These are phyloP conservation scores for Daldinia vernicosa DNA, from an alignment of 495 filamentous ascomycete species.

Conservation along the genomic window DNA sequence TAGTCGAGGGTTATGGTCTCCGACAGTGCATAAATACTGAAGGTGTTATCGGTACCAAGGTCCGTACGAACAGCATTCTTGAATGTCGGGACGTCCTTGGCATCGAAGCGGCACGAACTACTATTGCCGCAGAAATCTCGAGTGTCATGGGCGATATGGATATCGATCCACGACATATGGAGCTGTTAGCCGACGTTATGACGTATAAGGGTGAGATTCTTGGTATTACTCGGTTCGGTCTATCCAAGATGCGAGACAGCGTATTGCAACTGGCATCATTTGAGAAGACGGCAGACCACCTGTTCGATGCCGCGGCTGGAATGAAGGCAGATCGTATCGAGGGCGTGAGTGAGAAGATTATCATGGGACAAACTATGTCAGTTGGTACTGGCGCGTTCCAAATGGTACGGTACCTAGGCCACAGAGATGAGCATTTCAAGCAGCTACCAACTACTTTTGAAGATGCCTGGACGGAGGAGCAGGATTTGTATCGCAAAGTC, in stretches of 20 bases:
- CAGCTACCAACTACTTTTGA: slow-evolving; percentile 78
- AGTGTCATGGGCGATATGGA: slow-evolving; percentile 89
- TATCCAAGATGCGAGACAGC: slow-evolving; percentile 95
- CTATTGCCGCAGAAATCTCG: slow-evolving; percentile 82
- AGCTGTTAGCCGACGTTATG: slow-evolving; percentile 98
- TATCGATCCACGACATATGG: slow-evolving; percentile 98
- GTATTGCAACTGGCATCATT: slow-evolving; percentile 96
- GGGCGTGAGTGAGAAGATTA: slow-evolving; percentile 96
- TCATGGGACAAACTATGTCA: slow-evolving; percentile 93
- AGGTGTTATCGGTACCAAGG: slow-evolving; percentile 79
- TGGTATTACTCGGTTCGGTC: slow-evolving; percentile 96
- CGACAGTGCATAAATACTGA: slow-evolving; percentile 88
- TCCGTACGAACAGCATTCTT: slow-evolving; percentile 86
- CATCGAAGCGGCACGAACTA: slow-evolving; percentile 90
- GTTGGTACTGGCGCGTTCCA: slow-evolving; percentile 93
- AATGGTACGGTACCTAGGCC: slow-evolving; percentile 77
- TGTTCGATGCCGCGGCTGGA: slow-evolving; percentile 91
- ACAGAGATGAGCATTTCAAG: slow-evolving; percentile 69
- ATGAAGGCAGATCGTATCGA: slow-evolving; percentile 90
- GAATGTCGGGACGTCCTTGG: slow-evolving; percentile 92
- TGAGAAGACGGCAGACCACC: slow-evolving; percentile 97
- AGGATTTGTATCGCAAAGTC: slow-evolving; percentile 31
- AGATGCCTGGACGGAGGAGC: slow-evolving; percentile 68
- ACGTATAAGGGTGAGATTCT: slow-evolving; percentile 97
- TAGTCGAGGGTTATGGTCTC: slow-evolving; percentile 95